Conservation (phyloP, 2,329 filamentous ascomycete species). For the Colletotrichum lini region DNA sequence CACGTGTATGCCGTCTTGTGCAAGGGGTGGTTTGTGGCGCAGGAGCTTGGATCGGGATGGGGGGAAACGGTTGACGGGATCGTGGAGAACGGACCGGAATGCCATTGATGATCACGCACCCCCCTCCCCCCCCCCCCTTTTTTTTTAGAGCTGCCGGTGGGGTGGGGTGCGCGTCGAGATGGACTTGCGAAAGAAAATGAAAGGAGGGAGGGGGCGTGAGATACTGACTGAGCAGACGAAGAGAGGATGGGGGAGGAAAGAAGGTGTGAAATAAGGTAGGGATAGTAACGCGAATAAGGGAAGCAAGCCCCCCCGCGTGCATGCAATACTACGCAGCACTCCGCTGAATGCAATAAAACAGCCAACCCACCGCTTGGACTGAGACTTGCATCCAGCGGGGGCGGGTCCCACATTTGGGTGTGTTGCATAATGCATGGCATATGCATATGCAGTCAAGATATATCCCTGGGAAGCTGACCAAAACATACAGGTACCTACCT, state of each 20-base stretch:
- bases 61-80: constrained; percentile 15
- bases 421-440: constrained; percentile 37
- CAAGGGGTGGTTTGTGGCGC: constrained; percentile 31
- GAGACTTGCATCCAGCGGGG: constrained; percentile 36
- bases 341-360: constrained; percentile 17
- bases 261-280: background rate
- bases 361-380: background rate
- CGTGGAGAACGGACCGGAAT: constrained; percentile 36
- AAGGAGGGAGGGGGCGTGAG: constrained; percentile 12
- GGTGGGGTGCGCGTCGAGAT: background rate
- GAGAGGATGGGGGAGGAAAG: constrained; percentile 1
- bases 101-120: constrained; percentile 24
- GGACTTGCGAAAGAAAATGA: background rate
- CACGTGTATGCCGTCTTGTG: constrained; percentile 30
- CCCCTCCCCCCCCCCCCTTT: background rate
- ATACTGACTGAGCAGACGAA: background rate
- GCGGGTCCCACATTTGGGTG: constrained; percentile 1
- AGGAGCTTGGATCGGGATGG: constrained; percentile 25
- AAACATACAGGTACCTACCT: background rate
- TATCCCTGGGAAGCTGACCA: constrained; percentile 13
- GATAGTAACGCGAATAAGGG: background rate
- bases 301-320: background rate
- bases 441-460: constrained; percentile 28
- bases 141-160: background rate
- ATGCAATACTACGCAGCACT: constrained; percentile 26